Evolutionary conservation across 1,284 basidiomycete species (phyloP).

Genomic region (Cutaneotrichosporon sp.): DNA sequence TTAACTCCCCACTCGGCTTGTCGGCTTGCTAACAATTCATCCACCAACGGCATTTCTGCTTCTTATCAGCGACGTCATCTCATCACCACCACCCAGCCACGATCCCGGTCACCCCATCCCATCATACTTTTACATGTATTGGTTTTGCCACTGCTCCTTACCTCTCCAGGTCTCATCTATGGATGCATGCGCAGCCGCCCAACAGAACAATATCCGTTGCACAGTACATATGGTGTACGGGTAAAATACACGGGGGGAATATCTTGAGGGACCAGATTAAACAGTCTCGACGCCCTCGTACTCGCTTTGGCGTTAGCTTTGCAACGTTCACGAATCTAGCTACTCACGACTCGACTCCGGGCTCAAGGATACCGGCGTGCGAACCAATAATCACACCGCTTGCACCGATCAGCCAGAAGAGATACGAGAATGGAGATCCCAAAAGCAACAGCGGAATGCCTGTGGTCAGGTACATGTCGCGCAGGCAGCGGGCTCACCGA

Average conservation of each 20-base stretch:
- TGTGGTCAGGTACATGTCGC: conserved; percentile 8
- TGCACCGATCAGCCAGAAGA: conserved; percentile 49
- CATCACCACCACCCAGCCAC: no score
- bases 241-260: not conserved
- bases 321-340: no score
- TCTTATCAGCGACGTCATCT: no score
- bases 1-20: no score
- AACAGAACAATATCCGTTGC: not conserved
- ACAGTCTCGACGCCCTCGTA: conserved; percentile 38
- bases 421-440: conserved; percentile 47
- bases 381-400: conserved; percentile 50
- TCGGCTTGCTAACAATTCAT: no score
- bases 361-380: conserved; percentile 56
- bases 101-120: no score
- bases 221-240: not conserved
- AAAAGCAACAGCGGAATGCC: conserved; percentile 48
- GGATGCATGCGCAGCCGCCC: not conserved
- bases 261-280: conserved; percentile 18
- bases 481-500: conserved; percentile 30
- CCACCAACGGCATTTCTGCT: no score
- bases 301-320: conserved; percentile 21
- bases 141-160: no score
- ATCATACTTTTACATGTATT: no score
- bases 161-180: no score
- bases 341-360: conserved; percentile 49